phyloP scores from a whole-genome alignment of 257 asterid genomes.

The Primulina eburnea region DNA sequence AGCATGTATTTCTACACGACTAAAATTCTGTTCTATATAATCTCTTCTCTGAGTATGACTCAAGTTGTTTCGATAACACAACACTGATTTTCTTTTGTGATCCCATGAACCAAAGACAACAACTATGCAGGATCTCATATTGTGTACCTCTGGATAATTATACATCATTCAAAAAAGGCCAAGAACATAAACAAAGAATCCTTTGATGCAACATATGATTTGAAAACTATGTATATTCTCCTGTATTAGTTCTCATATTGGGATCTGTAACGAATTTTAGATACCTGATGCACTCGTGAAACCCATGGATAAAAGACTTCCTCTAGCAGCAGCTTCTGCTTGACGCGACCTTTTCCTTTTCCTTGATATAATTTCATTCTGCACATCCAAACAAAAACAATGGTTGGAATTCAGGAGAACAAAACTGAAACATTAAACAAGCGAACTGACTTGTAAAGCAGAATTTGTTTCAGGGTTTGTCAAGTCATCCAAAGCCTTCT shows the following conservation, averaged over 20 bases:
- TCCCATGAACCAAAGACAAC: not conserved
- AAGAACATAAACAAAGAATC: not conserved
- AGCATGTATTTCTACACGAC: not conserved
- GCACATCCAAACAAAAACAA: constrained; percentile 27
- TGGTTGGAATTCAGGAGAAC: constrained; percentile 5
- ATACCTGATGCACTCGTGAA: constrained; percentile 67
- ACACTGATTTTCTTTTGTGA: not conserved
- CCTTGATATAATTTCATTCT: constrained; percentile 62
- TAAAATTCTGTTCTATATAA: not conserved
- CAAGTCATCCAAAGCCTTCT: constrained; percentile 80
- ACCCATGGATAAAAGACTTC: constrained; percentile 63
- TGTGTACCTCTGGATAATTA: not conserved
- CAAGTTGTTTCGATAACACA: not conserved
- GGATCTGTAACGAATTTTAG: not conserved
- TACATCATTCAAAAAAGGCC: not conserved
- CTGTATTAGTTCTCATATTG: not conserved
- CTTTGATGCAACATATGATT: not conserved
- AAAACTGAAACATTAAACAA: constrained; percentile 1
- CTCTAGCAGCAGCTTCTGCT: constrained; percentile 42
- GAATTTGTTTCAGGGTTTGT: constrained; percentile 72
- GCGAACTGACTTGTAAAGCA: constrained; percentile 58
- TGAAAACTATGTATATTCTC: not conserved
- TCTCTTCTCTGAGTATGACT: not conserved
- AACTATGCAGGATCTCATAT: not conserved
- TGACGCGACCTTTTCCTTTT: constrained; percentile 55